Percentiles rank a stretch among this genome's conserved stretches.
Evolutionary conservation across 1,284 basidiomycete species (phyloP).

Genomic region (Rhodotorula sp.): DNA sequence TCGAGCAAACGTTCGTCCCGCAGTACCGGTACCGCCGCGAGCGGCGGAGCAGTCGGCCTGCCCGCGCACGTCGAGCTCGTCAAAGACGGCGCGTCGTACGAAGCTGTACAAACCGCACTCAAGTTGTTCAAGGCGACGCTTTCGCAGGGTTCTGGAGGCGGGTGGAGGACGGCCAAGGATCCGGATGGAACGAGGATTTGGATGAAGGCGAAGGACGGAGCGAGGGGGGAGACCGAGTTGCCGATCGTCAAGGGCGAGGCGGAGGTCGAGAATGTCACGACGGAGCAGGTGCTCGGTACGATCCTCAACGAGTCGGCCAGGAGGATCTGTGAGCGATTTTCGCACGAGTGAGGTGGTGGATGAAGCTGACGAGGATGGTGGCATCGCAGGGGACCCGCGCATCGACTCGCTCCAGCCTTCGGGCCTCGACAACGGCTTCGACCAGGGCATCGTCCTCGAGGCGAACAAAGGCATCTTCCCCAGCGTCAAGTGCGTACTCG

Average conservation of each 20-base stretch:
- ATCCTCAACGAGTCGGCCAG: slow-evolving; percentile 37
- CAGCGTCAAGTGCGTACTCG: slow-evolving; percentile 8
- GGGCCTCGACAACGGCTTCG: slow-evolving; percentile 32
- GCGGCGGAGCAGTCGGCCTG: slow-evolving; percentile 15
- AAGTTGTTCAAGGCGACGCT: slow-evolving; percentile 28
- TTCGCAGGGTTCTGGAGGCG: background rate
- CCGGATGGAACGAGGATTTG: slow-evolving; percentile 21
- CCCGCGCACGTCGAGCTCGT: slow-evolving; percentile 25
- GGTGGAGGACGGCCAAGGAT: slow-evolving; percentile 16
- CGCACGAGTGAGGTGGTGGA: accelerated
- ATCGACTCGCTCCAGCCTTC: slow-evolving; percentile 14
- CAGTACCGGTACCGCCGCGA: slow-evolving; percentile 10
- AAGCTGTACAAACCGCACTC: slow-evolving; percentile 27
- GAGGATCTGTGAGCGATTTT: slow-evolving; percentile 32
- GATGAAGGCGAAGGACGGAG: slow-evolving; percentile 22
- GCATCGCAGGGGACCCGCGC: slow-evolving; percentile 31
- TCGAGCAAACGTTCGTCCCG: slow-evolving; percentile 33
- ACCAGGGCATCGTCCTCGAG: slow-evolving; percentile 32
- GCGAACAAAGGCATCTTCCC: slow-evolving; percentile 38
- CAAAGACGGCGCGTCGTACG: slow-evolving; percentile 9
- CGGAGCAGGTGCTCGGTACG: slow-evolving; percentile 42
- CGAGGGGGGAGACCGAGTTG: background rate
- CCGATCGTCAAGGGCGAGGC: slow-evolving; percentile 38
- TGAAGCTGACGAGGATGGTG: background rate
- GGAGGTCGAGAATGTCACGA: slow-evolving; percentile 34